Evolutionary conservation across 2,329 filamentous ascomycete genomes (phyloP).

Genomic region (Colletotrichum lindemuthianum): DNA sequence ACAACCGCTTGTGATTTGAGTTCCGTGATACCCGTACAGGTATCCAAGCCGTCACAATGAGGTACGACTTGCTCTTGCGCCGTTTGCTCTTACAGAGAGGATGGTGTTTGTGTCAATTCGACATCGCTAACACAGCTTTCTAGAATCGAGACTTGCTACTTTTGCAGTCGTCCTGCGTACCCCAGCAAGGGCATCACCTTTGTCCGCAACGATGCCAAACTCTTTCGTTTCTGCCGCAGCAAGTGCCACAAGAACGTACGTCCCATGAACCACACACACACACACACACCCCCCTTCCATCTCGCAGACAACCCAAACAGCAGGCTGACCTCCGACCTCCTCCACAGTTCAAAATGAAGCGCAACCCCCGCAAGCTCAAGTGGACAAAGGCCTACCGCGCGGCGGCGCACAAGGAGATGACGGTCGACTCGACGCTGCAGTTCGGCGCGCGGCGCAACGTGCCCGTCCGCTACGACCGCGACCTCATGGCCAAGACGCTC

Average conservation of each 20-base stretch:
- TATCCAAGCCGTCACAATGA: constrained; percentile 35
- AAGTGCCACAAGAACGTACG: constrained; percentile 69
- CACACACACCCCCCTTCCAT: neutral
- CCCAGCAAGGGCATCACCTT: constrained; percentile 63
- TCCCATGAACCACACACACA: constrained; percentile 19
- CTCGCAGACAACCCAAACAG: constrained; percentile 8
- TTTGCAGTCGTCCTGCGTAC: constrained; percentile 60
- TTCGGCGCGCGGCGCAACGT: constrained; percentile 95
- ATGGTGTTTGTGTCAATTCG: neutral
- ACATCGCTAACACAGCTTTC: constrained; percentile 8
- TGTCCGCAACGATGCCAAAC: constrained; percentile 54
- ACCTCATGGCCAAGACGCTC: constrained; percentile 86
- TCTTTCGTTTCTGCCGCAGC: constrained; percentile 68
- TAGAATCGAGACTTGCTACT: constrained; percentile 58
- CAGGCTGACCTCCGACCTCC: neutral
- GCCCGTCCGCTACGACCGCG: constrained; percentile 94
- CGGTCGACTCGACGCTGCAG: constrained; percentile 91
- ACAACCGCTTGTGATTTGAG: constrained; percentile 10
- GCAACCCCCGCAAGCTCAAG: constrained; percentile 94
- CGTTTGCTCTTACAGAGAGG: too few relatives aligned
- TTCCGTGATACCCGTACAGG: constrained; percentile 33
- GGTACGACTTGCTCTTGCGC: constrained; percentile 13
- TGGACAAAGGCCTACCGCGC: constrained; percentile 96
- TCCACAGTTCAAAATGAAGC: constrained; percentile 88
- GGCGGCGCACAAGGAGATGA: constrained; percentile 75